Conservation (phyloP, 164 flowering plant species). For the Kingdonia uniflora region DNA sequence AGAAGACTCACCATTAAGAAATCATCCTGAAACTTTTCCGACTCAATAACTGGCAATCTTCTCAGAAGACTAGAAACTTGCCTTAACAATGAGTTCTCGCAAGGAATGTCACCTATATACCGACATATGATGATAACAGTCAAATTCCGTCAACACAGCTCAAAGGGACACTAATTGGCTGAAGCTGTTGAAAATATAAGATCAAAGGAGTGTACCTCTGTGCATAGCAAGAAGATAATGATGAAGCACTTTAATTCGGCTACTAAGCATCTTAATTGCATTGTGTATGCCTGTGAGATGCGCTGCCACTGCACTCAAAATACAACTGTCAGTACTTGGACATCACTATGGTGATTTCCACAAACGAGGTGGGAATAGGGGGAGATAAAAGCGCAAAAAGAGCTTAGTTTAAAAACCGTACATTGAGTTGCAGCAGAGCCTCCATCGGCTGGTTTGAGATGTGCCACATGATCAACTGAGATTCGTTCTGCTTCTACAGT, state of each 20-base stretch:
- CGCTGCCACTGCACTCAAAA: constrained; percentile 77
- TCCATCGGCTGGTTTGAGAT: constrained; percentile 98
- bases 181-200: background rate
- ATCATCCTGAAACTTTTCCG: constrained; percentile 89
- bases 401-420: constrained; percentile 17
- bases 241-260: constrained; percentile 79
- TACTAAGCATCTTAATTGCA: constrained; percentile 94
- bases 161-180: background rate
- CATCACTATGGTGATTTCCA: background rate
- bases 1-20: constrained; percentile 74
- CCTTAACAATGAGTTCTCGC: constrained; percentile 73
- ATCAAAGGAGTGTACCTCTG: constrained; percentile 38
- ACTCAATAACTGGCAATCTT: constrained; percentile 87
- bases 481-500: constrained; percentile 97
- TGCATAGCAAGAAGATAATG: constrained; percentile 86
- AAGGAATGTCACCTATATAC: constrained; percentile 78
- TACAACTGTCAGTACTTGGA: background rate
- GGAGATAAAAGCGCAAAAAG: background rate
- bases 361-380: background rate
- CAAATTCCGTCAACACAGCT: background rate
- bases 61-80: constrained; percentile 91
- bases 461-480: constrained; percentile 98
- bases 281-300: constrained; percentile 94
- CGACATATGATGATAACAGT: background rate
- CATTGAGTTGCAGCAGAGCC: constrained; percentile 97